Evolutionary conservation across 2,329 filamentous ascomycete species (phyloP), one percentile per base, ranked within the genome.

Genomic region (Fusarium dlaminii): DNA sequence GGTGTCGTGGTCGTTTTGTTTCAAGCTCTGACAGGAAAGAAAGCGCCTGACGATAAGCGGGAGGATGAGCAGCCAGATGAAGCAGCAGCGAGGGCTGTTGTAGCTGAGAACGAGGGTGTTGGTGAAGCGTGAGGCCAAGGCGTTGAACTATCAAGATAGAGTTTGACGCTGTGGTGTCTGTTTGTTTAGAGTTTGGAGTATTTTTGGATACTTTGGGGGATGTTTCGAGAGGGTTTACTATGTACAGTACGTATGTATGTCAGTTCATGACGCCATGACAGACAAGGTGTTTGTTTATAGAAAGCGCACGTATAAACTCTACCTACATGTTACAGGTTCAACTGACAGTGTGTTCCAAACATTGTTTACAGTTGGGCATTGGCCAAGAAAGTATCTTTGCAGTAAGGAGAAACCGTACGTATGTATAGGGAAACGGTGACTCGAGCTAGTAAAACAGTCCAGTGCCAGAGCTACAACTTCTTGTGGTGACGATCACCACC

Each of bases 1-100:
- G 83, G 82, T 6, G 66, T 87, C 8, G 32, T 85, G 9, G 84
- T 89, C 8, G 56, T 88, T 49, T 48, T 84, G 5, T 62, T 88
- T 39, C 88, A 90, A 80, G 85, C 86, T 3, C 82, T 82, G 13
- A 87, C 87, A 14, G 88, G 88, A 6, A 88, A 87, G 87, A 81
- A 79, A n/a, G 83, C 81, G 3, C 84, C 86, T 65, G 77, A 88
- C 87, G 82, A 88, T 87, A 82, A 92, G 84, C 37, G 24, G 56
- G 61, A 55, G 61, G 82, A 82, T 55, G 79, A 80, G 40, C 75
- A 76, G n/a, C 79, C 80, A 52, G 81, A 82, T 57, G 82, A 81
- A 36, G 75, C 68, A 29, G 70, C 75, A 49, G 77, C 76, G 24
- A 74, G 77, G 62, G 77, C 71, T 15, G 63, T 64, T 29, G 43